A percentile compares a stretch with the other conserved stretches of the same genome.
Evolutionary conservation across 2,329 filamentous ascomycete genomes (phyloP).

Genomic region (Paracoccidioides brasiliensis): DNA sequence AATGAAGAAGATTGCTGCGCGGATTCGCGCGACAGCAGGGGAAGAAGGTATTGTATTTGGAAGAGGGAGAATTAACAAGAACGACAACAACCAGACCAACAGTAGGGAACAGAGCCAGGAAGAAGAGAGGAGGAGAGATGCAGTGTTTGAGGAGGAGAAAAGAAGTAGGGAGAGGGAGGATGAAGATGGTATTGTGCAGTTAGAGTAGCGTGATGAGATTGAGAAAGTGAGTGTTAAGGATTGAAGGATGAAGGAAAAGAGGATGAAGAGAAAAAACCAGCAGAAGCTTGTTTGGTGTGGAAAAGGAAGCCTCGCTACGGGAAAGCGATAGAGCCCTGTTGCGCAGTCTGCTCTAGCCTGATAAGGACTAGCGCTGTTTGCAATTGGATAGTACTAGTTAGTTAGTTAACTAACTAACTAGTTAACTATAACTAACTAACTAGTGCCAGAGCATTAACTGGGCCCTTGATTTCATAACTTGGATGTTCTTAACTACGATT

Average conservation of each 20-base stretch:
- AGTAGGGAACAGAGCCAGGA: slow-evolving; percentile 2
- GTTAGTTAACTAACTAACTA: no score
- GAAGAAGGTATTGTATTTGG: not conserved
- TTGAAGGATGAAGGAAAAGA: slow-evolving; percentile 10
- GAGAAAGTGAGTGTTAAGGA: slow-evolving; percentile 11
- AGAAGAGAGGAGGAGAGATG: slow-evolving; percentile 7
- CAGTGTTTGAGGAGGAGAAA: slow-evolving; percentile 14
- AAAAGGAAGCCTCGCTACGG: slow-evolving; percentile 8
- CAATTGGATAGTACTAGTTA: no score
- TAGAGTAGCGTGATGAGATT: slow-evolving; percentile 8
- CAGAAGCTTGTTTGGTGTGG: slow-evolving; percentile 5
- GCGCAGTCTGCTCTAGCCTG: not conserved
- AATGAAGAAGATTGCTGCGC: slow-evolving; percentile 21
- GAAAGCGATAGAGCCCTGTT: slow-evolving; percentile 3
- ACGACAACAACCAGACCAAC: slow-evolving; percentile 8
- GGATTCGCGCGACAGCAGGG: slow-evolving; percentile 16
- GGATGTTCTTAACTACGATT: no score
- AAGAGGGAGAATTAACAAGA: slow-evolving; percentile 9
- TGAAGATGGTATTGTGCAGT: slow-evolving; percentile 12
- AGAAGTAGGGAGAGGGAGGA: slow-evolving; percentile 6
- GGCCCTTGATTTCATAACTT: no score
- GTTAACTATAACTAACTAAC: no score
- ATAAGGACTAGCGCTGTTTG: not conserved
- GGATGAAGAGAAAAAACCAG: slow-evolving; percentile 5
- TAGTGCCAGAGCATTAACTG: no score